phyloP scores from a whole-genome alignment of 1,139 yeast genomes.

The Kodamaea ohmeri region DNA sequence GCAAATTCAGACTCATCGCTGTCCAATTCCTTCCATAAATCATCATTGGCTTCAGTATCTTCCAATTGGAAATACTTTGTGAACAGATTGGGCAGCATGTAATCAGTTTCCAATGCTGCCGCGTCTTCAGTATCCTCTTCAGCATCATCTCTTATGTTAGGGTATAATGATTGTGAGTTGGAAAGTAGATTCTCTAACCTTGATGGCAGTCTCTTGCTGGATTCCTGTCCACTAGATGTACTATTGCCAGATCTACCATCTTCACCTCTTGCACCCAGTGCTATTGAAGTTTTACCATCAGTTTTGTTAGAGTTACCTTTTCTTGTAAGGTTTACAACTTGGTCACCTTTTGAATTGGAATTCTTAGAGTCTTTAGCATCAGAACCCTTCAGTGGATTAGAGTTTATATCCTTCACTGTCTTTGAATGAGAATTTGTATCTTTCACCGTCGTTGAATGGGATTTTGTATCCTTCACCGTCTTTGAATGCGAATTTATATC shows the following conservation, averaged over 20 bases:
- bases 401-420: slow-evolving; percentile 4
- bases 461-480: slow-evolving; percentile 1
- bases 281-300: no score
- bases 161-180: slow-evolving; percentile 39
- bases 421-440: slow-evolving; percentile 4
- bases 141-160: slow-evolving; percentile 10
- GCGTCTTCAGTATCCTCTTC: slow-evolving; percentile 12
- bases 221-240: no score
- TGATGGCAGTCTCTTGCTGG: slow-evolving; percentile 17
- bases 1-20: slow-evolving; percentile 28
- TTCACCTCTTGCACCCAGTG: no score
- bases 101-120: slow-evolving; percentile 35
- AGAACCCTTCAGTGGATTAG: no score
- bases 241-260: no score
- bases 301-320: no score
- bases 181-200: slow-evolving; percentile 36
- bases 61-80: slow-evolving; percentile 26
- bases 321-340: no score
- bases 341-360: no score
- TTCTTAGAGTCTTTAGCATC: no score
- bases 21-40: slow-evolving; percentile 17
- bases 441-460: slow-evolving; percentile 4
- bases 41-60: slow-evolving; percentile 22
- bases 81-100: slow-evolving; percentile 44
- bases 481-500: not conserved